Percentiles rank a stretch among this genome's conserved stretches.
These are phyloP conservation scores for Pseudevernia furfuracea DNA, from an alignment of 495 filamentous ascomycete genomes.

Conservation along the genomic window DNA sequence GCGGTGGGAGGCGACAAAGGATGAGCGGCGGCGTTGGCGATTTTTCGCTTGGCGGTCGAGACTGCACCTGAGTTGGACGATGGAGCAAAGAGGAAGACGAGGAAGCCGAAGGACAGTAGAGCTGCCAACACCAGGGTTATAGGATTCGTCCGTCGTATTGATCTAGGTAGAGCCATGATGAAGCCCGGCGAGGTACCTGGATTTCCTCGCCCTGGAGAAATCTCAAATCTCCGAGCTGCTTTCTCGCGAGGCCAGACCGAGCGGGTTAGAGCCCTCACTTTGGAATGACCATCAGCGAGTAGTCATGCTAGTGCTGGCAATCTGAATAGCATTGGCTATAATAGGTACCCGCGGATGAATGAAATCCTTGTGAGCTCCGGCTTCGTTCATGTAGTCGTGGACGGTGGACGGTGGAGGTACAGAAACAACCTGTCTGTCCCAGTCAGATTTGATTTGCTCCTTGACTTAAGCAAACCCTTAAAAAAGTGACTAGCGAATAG, in stretches of 20 bases:
- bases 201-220: slow-evolving; percentile 11
- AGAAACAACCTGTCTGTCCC: neutral
- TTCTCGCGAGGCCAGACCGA: neutral
- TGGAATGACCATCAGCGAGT: slow-evolving; percentile 5
- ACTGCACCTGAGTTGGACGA: slow-evolving; percentile 37
- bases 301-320: neutral
- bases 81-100: slow-evolving; percentile 54
- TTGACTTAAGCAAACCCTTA: neutral
- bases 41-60: slow-evolving; percentile 42
- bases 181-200: neutral
- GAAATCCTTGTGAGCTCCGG: neutral
- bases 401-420: neutral
- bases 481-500: neutral
- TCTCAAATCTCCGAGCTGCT: slow-evolving; percentile 7
- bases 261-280: slow-evolving; percentile 4
- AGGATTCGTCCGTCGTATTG: slow-evolving; percentile 59
- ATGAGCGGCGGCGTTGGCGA: slow-evolving; percentile 57
- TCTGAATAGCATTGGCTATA: neutral
- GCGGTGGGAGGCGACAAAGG: slow-evolving; percentile 75
- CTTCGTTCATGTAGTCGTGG: neutral
- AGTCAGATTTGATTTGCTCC: slow-evolving; percentile 1
- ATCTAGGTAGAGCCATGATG: slow-evolving; percentile 47
- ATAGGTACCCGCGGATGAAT: neutral
- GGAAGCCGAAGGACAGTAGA: slow-evolving; percentile 54
- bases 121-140: slow-evolving; percentile 57